These are phyloP conservation scores for Diaporthe sp. DNA, from an alignment of 2,329 filamentous ascomycete genomes.

Conservation along the genomic window DNA sequence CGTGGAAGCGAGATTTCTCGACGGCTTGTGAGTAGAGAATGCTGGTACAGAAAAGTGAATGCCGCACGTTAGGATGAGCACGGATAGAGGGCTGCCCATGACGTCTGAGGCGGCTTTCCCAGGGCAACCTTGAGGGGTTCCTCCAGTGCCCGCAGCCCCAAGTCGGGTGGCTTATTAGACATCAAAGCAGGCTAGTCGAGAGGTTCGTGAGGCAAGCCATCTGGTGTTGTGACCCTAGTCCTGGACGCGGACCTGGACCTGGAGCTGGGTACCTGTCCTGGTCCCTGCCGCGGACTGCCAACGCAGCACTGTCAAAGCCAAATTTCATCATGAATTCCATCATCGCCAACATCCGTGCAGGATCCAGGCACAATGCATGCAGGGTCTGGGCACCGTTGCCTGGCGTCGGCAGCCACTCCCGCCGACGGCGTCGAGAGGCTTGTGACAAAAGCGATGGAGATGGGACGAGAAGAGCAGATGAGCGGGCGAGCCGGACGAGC, in stretches of 20 bases:
- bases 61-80: neutral
- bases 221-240: constrained; percentile 23
- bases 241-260: neutral
- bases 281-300: constrained; percentile 1
- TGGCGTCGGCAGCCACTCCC: constrained; percentile 28
- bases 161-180: neutral
- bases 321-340: constrained; percentile 19
- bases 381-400: neutral
- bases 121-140: neutral
- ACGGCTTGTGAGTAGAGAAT: neutral
- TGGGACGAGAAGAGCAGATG: neutral
- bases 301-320: constrained; percentile 24
- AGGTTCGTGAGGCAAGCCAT: constrained; percentile 12
- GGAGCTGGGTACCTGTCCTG: neutral
- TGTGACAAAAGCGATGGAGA: neutral
- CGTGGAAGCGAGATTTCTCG: constrained; percentile 29
- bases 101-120: constrained; percentile 14
- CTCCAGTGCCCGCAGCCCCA: neutral
- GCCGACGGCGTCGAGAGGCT: constrained; percentile 20
- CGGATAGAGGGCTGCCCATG: constrained; percentile 21
- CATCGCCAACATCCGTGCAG: neutral
- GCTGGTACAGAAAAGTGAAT: neutral
- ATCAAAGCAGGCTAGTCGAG: neutral
- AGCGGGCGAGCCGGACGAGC: neutral
- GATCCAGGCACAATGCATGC: constrained; percentile 26